Conservation (phyloP, 257 asterid genomes). For the Primulina huaijiensis region DNA sequence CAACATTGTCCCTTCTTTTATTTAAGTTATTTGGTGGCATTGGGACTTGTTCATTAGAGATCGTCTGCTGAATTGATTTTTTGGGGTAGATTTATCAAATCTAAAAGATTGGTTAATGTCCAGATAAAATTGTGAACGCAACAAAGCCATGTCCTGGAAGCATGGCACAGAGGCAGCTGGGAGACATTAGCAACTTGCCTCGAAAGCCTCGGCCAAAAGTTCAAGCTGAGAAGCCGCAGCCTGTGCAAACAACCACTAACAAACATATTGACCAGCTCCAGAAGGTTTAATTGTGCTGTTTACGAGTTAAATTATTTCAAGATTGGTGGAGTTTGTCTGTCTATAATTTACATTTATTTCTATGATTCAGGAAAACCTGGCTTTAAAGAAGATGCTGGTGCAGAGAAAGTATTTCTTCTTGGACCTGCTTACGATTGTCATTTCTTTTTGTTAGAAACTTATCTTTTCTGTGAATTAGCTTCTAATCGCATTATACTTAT, state of each 20-base stretch:
- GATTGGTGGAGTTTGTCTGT: conserved; percentile 1
- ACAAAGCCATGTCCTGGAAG: conserved; percentile 28
- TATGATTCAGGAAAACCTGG: conserved; percentile 52
- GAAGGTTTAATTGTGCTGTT: conserved; percentile 34
- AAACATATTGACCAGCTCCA: conserved; percentile 49
- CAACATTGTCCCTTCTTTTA: background rate
- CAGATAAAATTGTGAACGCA: conserved; percentile 27
- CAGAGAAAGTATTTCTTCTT: conserved; percentile 72
- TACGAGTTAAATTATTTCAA: conserved; percentile 6
- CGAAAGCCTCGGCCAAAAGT: conserved; percentile 30
- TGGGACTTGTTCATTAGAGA: background rate
- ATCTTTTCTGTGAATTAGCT: background rate
- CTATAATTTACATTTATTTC: conserved; percentile 17
- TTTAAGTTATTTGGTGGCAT: background rate
- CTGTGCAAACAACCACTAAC: conserved; percentile 27
- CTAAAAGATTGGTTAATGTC: background rate
- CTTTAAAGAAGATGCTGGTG: conserved; percentile 50
- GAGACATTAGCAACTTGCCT: conserved; percentile 67
- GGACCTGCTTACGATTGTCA: background rate
- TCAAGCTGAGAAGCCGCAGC: conserved; percentile 35
- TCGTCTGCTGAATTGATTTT: background rate
- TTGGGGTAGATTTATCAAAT: background rate
- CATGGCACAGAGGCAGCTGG: conserved; percentile 50
- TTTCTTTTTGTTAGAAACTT: conserved; percentile 10
- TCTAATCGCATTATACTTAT: background rate